A percentile compares a stretch with the other conserved stretches of the same genome.
Conservation (phyloP, 2,329 filamentous ascomycete genomes). For the Iodosphaeria phyllophila region DNA sequence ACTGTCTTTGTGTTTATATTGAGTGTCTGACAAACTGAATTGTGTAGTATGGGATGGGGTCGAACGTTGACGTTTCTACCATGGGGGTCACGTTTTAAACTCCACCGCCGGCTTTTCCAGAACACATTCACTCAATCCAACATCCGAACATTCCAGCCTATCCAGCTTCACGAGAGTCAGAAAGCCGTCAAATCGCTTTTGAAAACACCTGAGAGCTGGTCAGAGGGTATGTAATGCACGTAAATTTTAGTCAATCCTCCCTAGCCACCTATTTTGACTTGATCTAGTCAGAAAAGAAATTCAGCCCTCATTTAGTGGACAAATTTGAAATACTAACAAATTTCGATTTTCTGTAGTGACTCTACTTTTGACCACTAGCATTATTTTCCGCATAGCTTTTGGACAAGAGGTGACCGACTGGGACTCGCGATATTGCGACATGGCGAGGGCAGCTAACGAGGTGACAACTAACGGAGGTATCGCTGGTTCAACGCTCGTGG, state of each 20-base stretch:
- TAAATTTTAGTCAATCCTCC: too few species aligned
- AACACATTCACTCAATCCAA: conserved; percentile 18
- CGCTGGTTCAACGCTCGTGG: conserved; percentile 20
- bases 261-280: too few species aligned
- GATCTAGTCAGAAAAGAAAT: too few species aligned
- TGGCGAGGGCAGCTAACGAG: conserved; percentile 4
- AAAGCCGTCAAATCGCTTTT: conserved; percentile 10
- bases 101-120: conserved; percentile 21
- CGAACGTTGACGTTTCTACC: conserved; percentile 10
- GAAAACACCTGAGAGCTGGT: conserved; percentile 6
- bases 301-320: too few species aligned
- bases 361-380: conserved; percentile 9
- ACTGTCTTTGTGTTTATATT: not conserved
- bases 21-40: not conserved
- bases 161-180: conserved; percentile 14
- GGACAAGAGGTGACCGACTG: conserved; percentile 7
- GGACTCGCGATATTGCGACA: conserved; percentile 9
- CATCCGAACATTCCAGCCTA: conserved; percentile 12
- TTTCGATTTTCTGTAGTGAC: too few species aligned
- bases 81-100: conserved; percentile 18
- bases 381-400: conserved; percentile 10
- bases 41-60: conserved; percentile 9
- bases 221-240: too few species aligned
- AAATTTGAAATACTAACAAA: too few species aligned
- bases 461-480: conserved; percentile 6